These are phyloP conservation scores for Boletus rubescentipes DNA, from an alignment of 768 basidiomycete genomes.

Conservation along the genomic window DNA sequence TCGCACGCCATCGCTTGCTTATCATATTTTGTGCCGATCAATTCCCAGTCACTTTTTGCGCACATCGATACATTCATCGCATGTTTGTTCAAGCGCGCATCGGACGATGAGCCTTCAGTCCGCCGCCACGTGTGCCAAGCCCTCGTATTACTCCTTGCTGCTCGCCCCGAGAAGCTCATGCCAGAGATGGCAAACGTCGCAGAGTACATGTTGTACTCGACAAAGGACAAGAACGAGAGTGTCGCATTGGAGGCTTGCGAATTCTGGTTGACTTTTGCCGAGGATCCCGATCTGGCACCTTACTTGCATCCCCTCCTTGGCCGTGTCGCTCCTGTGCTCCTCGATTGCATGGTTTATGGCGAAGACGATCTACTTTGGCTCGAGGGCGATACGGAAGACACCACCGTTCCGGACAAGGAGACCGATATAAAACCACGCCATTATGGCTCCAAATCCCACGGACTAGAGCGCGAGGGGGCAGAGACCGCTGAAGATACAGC, in stretches of 20 bases:
- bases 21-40: conserved; percentile 89
- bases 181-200: conserved; percentile 95
- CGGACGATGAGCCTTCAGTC: conserved; percentile 91
- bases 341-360: conserved; percentile 97
- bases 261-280: conserved; percentile 99
- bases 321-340: conserved; percentile 92
- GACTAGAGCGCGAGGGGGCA: conserved; percentile 68
- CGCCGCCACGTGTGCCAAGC: conserved; percentile 96
- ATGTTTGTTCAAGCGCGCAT: conserved; percentile 91
- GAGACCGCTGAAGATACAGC: conserved; percentile 37
- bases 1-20: conserved; percentile 92
- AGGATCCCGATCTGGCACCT: conserved; percentile 83
- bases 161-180: conserved; percentile 93
- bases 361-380: conserved; percentile 96
- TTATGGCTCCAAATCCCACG: conserved; percentile 84
- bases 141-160: conserved; percentile 87
- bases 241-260: conserved; percentile 98
- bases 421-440: conserved; percentile 96
- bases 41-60: conserved; percentile 80
- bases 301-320: conserved; percentile 83
- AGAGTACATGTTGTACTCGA: conserved; percentile 98
- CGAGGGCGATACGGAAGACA: conserved; percentile 88
- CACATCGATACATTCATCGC: conserved; percentile 95
- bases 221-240: conserved; percentile 95
- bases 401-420: conserved; percentile 88